These are phyloP conservation scores for Raffaelea albimanens DNA, from an alignment of 2,329 filamentous ascomycete genomes.

Conservation along the genomic window DNA sequence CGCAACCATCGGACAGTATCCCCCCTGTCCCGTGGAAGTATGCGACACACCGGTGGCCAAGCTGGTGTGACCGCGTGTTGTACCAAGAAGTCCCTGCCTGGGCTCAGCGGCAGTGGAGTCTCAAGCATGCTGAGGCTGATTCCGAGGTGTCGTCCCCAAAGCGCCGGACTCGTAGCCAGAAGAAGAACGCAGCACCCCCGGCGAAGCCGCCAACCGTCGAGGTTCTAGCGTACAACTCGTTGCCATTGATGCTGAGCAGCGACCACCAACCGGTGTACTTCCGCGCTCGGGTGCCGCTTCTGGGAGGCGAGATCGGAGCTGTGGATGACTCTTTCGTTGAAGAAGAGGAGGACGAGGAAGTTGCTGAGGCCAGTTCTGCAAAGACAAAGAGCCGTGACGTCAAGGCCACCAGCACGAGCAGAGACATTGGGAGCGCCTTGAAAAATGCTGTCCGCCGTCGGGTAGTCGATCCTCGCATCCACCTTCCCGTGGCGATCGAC, in stretches of 20 bases:
- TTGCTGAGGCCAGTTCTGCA: constrained; percentile 1
- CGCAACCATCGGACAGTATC: constrained; percentile 12
- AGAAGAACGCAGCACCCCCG: background rate
- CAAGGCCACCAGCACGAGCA: background rate
- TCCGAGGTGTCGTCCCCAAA: background rate
- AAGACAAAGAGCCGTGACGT: background rate
- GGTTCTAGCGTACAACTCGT: constrained; percentile 60
- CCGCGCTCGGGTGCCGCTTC: constrained; percentile 55
- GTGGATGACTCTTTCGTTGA: background rate
- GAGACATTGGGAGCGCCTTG: background rate
- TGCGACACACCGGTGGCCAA: constrained; percentile 75
- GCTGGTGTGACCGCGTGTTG: constrained; percentile 88
- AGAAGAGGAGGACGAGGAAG: constrained; percentile 1
- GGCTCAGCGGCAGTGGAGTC: constrained; percentile 22
- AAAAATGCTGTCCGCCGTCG: no score
- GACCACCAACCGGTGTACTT: constrained; percentile 83
- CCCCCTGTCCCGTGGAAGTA: constrained; percentile 53
- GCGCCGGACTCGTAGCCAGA: background rate
- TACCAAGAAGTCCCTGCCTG: constrained; percentile 57
- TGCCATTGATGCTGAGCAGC: constrained; percentile 72
- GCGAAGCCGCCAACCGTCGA: constrained; percentile 21
- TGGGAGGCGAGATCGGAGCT: constrained; percentile 21
- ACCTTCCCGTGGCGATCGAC: constrained; percentile 42
- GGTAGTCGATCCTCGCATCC: constrained; percentile 27
- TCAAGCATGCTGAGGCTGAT: background rate